Evolutionary conservation across 2,329 filamentous ascomycete genomes (phyloP).

Genomic region (Chaetomiaceae sp.): DNA sequence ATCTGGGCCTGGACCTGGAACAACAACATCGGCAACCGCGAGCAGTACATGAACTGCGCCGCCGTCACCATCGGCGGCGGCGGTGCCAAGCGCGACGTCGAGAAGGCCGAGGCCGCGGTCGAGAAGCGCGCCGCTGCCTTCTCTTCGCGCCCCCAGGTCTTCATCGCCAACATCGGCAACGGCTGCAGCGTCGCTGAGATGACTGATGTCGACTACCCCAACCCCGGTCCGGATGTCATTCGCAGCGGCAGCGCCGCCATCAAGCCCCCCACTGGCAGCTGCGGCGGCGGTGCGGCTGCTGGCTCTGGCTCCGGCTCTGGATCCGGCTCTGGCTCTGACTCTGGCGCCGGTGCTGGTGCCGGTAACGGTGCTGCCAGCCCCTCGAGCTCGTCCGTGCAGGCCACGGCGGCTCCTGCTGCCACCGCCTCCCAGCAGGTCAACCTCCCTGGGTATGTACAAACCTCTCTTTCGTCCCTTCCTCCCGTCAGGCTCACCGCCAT

Average conservation of each 20-base stretch:
- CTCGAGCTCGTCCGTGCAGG: conserved; percentile 13
- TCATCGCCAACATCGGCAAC: conserved; percentile 63
- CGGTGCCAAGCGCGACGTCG: conserved; percentile 25
- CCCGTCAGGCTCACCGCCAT: too few species aligned
- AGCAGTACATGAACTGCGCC: conserved; percentile 87
- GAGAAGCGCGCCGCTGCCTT: conserved; percentile 41
- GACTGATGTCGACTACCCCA: conserved; percentile 59
- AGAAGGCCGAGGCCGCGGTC: not conserved
- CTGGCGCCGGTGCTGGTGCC: conserved; percentile 22
- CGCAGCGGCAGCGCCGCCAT: conserved; percentile 3
- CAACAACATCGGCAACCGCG: conserved; percentile 70
- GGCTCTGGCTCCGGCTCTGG: conserved; percentile 20
- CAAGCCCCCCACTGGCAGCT: conserved; percentile 23
- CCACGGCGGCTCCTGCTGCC: conserved; percentile 14
- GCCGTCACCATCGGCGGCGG: conserved; percentile 55
- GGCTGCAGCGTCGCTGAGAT: conserved; percentile 51
- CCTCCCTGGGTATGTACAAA: conserved; percentile 22
- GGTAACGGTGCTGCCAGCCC: conserved; percentile 10
- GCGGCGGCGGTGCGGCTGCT: conserved; percentile 27
- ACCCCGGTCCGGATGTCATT: conserved; percentile 39
- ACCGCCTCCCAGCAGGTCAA: conserved; percentile 1
- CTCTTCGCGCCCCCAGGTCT: conserved; percentile 58
- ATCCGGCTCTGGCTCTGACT: conserved; percentile 18
- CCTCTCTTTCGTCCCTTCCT: too few species aligned
- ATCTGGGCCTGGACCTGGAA: conserved; percentile 75